A percentile compares a stretch with the other conserved stretches of the same genome.
Evolutionary conservation across 164 flowering plant species (phyloP).

Genomic region (Annona cherimola): DNA sequence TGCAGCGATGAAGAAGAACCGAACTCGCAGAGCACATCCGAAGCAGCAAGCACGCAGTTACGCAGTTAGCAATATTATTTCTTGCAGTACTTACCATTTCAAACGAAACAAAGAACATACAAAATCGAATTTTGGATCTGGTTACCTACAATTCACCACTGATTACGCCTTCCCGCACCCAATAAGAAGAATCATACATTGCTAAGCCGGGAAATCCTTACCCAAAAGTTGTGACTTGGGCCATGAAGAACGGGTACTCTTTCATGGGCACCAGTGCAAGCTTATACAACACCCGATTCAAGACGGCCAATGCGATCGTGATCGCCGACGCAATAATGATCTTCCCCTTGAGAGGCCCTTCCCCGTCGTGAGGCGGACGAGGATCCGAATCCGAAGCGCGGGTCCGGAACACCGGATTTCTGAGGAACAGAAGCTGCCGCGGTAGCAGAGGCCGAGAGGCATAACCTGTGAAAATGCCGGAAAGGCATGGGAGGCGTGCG

Average conservation of each 20-base stretch:
- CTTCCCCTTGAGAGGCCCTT: neutral
- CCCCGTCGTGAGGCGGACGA: constrained; percentile 9
- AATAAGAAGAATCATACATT: neutral
- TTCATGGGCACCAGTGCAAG: constrained; percentile 97
- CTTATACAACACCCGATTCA: constrained; percentile 82
- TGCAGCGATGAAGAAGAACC: neutral
- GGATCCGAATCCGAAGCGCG: constrained; percentile 19
- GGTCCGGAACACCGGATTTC: constrained; percentile 15
- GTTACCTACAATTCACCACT: neutral
- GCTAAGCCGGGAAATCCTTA: constrained; percentile 14
- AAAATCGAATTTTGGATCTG: neutral
- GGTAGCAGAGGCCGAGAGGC: neutral
- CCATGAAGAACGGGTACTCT: constrained; percentile 77
- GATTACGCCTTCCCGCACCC: neutral
- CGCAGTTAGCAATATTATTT: neutral
- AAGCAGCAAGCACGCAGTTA: too few relatives aligned
- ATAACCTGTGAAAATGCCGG: constrained; percentile 1
- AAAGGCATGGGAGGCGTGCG: neutral
- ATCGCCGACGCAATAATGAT: constrained; percentile 41
- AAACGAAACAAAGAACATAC: neutral
- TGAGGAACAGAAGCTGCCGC: neutral
- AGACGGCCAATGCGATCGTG: constrained; percentile 50
- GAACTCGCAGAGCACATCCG: neutral
- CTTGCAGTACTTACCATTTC: neutral
- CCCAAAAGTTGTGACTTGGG: constrained; percentile 85